A percentile compares a stretch with the other conserved stretches of the same genome.
Conservation (phyloP, 139 green algal genomes). For the Trebouxia sp. region DNA sequence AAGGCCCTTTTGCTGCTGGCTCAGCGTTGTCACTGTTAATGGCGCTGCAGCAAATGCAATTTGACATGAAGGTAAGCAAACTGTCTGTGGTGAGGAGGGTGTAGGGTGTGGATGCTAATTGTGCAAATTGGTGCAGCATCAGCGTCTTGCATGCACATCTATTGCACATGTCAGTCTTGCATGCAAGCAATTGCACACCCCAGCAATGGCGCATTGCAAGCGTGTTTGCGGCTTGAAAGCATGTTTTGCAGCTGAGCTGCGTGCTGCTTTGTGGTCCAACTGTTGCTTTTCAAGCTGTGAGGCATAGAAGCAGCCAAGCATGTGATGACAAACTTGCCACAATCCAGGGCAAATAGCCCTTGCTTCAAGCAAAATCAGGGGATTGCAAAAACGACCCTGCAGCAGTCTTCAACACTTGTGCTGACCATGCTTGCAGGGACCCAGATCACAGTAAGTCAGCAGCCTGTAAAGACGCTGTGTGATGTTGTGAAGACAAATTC, state of each 20-base stretch:
- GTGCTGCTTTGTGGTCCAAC: too few relatives aligned
- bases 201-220: too few relatives aligned
- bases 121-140: not conserved
- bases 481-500: slow-evolving; percentile 99
- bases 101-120: not conserved
- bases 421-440: slow-evolving; percentile 24
- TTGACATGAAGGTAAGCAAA: slow-evolving; percentile 10
- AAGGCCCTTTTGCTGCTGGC: not conserved
- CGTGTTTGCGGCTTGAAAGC: too few relatives aligned
- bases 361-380: too few relatives aligned
- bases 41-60: slow-evolving; percentile 14
- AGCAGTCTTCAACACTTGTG: too few relatives aligned
- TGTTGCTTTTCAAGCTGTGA: too few relatives aligned
- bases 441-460: not conserved
- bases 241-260: too few relatives aligned
- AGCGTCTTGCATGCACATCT: not conserved
- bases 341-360: too few relatives aligned
- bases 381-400: too few relatives aligned
- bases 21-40: not conserved
- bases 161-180: not conserved
- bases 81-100: not conserved
- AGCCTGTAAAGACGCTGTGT: slow-evolving; percentile 84
- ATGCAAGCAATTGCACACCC: not conserved
- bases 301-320: too few relatives aligned
- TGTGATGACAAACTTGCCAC: too few relatives aligned